These are phyloP conservation scores for Middelhovenomyces tepae DNA, from an alignment of 805 yeast species.

Conservation along the genomic window DNA sequence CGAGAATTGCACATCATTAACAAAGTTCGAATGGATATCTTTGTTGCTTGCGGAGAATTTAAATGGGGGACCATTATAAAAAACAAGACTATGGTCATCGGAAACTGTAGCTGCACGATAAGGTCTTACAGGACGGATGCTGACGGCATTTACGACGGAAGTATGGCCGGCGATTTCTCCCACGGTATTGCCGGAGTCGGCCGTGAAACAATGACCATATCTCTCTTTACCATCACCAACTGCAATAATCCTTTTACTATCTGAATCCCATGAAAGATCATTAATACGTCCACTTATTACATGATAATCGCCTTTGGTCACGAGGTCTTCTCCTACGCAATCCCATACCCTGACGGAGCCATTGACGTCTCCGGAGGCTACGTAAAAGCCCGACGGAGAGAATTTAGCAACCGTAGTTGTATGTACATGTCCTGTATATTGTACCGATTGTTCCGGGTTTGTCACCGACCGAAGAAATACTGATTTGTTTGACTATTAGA, in stretches of 20 bases:
- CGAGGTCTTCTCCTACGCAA: conserved; percentile 41
- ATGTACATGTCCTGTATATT: conserved; percentile 63
- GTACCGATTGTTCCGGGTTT: conserved; percentile 44
- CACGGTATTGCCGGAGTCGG: conserved; percentile 93
- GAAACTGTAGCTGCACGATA: conserved; percentile 88
- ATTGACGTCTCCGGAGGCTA: conserved; percentile 87
- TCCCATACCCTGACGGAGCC: conserved; percentile 92
- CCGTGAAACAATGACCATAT: conserved; percentile 86
- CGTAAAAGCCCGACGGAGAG: conserved; percentile 80
- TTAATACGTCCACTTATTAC: conserved; percentile 73
- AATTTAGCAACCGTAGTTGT: conserved; percentile 78
- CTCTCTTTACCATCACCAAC: conserved; percentile 92
- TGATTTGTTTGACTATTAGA: conserved; percentile 50
- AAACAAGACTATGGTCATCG: conserved; percentile 79
- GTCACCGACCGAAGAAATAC: conserved; percentile 61
- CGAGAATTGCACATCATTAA: conserved; percentile 73
- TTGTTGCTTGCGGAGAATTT: conserved; percentile 68
- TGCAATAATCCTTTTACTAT: conserved; percentile 74
- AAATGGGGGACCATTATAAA: conserved; percentile 89
- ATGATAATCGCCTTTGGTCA: conserved; percentile 70
- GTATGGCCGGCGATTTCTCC: conserved; percentile 95
- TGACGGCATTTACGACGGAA: conserved; percentile 72
- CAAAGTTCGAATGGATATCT: conserved; percentile 67
- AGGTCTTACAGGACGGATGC: conserved; percentile 79
- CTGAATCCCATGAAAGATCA: conserved; percentile 89